A percentile compares a stretch with the other conserved stretches of the same genome.
Evolutionary conservation across 2,329 filamentous ascomycete genomes (phyloP).

Genomic region (Huntiella savannae): DNA sequence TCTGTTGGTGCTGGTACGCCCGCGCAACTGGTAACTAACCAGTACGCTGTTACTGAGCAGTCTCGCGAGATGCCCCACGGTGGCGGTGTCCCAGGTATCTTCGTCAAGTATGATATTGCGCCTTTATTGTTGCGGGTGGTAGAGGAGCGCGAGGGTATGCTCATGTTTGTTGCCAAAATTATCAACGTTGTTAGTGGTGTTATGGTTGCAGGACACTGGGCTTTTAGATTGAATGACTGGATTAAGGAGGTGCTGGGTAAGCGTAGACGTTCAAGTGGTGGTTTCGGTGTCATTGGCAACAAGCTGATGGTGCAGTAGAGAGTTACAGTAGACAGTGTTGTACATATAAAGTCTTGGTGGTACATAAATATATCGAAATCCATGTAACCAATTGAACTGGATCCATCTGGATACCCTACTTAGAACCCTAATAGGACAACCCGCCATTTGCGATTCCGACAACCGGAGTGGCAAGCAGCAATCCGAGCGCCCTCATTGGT

Average conservation of each 20-base stretch:
- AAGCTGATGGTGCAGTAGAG: slow-evolving; percentile 19
- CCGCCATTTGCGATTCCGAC: slow-evolving; percentile 1
- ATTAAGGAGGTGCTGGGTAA: slow-evolving; percentile 33
- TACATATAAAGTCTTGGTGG: background rate
- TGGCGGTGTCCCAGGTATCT: slow-evolving; percentile 59
- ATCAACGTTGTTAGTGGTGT: slow-evolving; percentile 86
- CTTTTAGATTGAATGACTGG: slow-evolving; percentile 73
- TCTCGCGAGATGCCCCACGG: slow-evolving; percentile 49
- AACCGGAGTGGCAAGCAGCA: slow-evolving; percentile 8
- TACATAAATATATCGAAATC: background rate
- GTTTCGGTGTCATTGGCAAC: slow-evolving; percentile 30
- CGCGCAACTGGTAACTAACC: slow-evolving; percentile 55
- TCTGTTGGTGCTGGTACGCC: slow-evolving; percentile 33
- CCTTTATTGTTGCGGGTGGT: slow-evolving; percentile 74
- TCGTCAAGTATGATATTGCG: slow-evolving; percentile 98
- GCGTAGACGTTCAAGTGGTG: slow-evolving; percentile 24
- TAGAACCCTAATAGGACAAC: background rate
- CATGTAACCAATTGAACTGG: background rate
- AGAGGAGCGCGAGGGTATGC: slow-evolving; percentile 57
- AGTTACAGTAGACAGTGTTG: background rate
- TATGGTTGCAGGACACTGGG: slow-evolving; percentile 84
- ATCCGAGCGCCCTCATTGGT: slow-evolving; percentile 7
- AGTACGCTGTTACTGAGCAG: slow-evolving; percentile 93
- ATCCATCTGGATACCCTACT: background rate
- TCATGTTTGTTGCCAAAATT: slow-evolving; percentile 59